Base-by-base conservation (phyloP, 1,139 yeast species). In the Nakaseomyces delphensis region DNA sequence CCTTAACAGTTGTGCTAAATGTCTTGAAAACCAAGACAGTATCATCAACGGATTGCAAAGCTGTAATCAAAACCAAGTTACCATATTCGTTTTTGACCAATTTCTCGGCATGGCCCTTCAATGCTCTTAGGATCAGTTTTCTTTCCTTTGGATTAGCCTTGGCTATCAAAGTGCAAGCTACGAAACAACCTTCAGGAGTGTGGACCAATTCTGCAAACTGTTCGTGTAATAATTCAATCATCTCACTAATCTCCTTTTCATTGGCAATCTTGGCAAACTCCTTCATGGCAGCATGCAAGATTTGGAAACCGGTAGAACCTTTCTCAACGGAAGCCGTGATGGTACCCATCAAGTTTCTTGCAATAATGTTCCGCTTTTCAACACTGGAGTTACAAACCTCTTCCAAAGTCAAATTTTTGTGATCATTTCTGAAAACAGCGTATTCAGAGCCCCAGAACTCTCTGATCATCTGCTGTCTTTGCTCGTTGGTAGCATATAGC, bases 361-460 rank as follows among this genome's bases (percentile, higher is more conserved):
- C 73, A 49, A 91, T 77, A 48, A 83, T 71, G 48, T 74, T 83
- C 60, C 84, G 77, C 72, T 85, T 87, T 62, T 89, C 97, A n/a
- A 84, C 74, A 51, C 79, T 74, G 53, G 79, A 86, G 6, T 66
- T 70, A 43, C 82, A 70, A 37, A 84, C 77, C 41, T 85, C 89
- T 49, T 74, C 69, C 42, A 91, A 74, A 8, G 76, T 67, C 60
- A 77, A 73, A 42, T 68, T 72, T 50, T 75, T 71, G 42, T 84
- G 89, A 14, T 79, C 71, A 41, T 85, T 91, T 64, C 77, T 83
- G 68, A 91, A 89, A 13, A 86, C 79, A 23, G 96, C 96, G 59
- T 82, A 89, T 65, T 86, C 95, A n/a, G 95, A 76, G 43, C 97
- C 97, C 85, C 95, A 91, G 61, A 91, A 91, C 64, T 91, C 97